A percentile compares a stretch with the other conserved stretches of the same genome.
Conservation (phyloP, 305 asterid genomes). For the Plantago coronopus region DNA sequence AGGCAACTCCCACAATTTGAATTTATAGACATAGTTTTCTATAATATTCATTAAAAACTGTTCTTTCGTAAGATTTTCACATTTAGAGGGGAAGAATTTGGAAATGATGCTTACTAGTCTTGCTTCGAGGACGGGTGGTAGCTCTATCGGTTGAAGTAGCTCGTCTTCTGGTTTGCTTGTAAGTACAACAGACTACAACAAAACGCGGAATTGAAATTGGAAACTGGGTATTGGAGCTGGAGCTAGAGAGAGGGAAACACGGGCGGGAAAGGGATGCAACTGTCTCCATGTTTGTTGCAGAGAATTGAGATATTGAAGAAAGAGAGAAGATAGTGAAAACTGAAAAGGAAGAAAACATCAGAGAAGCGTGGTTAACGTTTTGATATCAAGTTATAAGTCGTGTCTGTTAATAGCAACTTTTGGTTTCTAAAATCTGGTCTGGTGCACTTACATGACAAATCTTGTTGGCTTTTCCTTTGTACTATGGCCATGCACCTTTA, state of each 20-base stretch:
- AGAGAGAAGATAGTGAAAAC: background rate
- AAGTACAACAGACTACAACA: constrained; percentile 22
- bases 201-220: constrained; percentile 24
- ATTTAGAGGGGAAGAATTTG: constrained; percentile 13
- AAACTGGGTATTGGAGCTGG: constrained; percentile 14
- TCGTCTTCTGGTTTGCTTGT: constrained; percentile 10
- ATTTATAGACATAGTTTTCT: no score
- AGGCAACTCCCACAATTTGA: no score
- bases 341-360: background rate
- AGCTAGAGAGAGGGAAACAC: constrained; percentile 23
- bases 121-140: constrained; percentile 20
- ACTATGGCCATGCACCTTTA: no score
- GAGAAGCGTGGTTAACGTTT: no score
- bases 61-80: no score
- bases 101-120: constrained; percentile 24
- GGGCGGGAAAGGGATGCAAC: constrained; percentile 20
- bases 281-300: constrained; percentile 33
- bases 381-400: no score
- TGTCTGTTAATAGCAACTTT: no score
- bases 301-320: constrained; percentile 2
- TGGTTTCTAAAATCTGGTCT: no score
- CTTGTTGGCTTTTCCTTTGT: no score
- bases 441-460: no score
- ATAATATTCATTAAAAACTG: no score
- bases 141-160: constrained; percentile 20